phyloP scores from a whole-genome alignment of 2,329 filamentous ascomycete genomes.

The Trichoderma harzianum region DNA sequence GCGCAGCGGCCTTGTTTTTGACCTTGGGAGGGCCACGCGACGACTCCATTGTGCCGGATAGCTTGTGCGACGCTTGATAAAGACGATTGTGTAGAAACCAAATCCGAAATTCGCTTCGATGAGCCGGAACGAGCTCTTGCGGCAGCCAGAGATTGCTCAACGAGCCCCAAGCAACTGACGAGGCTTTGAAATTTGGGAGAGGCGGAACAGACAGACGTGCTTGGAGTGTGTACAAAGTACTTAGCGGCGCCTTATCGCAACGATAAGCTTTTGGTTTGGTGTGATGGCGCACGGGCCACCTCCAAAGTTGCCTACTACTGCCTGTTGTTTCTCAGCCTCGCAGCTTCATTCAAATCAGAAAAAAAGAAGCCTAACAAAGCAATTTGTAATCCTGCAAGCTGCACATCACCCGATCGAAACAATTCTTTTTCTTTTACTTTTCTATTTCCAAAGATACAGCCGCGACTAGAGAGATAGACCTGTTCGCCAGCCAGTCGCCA shows the following conservation, averaged over 20 bases:
- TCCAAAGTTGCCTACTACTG: conserved; percentile 14
- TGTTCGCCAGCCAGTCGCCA: conserved; percentile 22
- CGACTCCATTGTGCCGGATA: conserved; percentile 68
- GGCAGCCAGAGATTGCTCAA: not conserved
- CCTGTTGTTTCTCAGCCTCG: conserved; percentile 25
- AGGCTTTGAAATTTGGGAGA: conserved; percentile 27
- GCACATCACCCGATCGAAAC: not conserved
- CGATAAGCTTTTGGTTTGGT: conserved; percentile 12
- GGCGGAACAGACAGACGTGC: not conserved
- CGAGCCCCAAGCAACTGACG: not conserved
- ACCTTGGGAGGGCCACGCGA: conserved; percentile 89
- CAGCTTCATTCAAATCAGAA: conserved; percentile 5
- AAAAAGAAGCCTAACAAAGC: conserved; percentile 21
- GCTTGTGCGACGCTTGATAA: not conserved
- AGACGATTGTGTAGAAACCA: not conserved
- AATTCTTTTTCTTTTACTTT: not conserved
- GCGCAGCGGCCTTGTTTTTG: conserved; percentile 97
- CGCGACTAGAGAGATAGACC: not conserved
- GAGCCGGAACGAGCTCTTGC: not conserved
- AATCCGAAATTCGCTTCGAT: not conserved
- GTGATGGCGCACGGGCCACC: conserved; percentile 20
- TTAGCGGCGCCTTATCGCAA: not conserved
- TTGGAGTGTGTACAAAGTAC: not conserved
- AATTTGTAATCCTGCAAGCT: not conserved
- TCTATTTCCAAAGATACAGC: not conserved